Percentiles rank a stretch among this genome's conserved stretches.
phyloP scores from a whole-genome alignment of 352 stramenopile species.

The Phytophthora ramorum region DNA sequence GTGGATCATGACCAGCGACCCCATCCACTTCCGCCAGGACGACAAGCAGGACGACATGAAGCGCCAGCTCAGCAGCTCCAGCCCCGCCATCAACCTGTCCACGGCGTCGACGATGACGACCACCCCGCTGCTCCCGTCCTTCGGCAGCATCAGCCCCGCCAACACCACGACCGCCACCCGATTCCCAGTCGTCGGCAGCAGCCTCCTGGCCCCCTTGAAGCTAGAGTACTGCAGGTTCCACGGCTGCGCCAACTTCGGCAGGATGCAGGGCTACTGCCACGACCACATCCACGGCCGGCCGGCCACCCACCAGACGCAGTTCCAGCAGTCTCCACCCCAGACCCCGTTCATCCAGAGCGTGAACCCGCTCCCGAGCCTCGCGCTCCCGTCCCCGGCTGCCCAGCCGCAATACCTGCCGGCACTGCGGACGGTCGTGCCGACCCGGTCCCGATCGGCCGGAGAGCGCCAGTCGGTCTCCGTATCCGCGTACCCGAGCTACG shows the following conservation, averaged over 20 bases:
- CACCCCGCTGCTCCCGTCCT: slow-evolving; percentile 41
- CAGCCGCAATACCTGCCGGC: slow-evolving; percentile 37
- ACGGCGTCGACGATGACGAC: slow-evolving; percentile 29
- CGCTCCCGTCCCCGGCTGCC: slow-evolving; percentile 23
- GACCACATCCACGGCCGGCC: slow-evolving; percentile 59
- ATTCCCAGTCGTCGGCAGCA: slow-evolving; percentile 30
- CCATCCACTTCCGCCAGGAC: slow-evolving; percentile 17
- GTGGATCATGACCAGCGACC: slow-evolving; percentile 33
- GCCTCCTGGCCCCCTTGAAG: slow-evolving; percentile 49
- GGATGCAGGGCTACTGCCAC: slow-evolving; percentile 72
- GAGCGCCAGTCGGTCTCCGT: slow-evolving; percentile 17
- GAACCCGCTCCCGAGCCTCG: slow-evolving; percentile 29
- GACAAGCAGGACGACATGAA: slow-evolving; percentile 26
- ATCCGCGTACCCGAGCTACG: slow-evolving; percentile 24
- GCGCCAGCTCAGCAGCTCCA: slow-evolving; percentile 29
- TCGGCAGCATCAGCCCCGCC: slow-evolving; percentile 56
- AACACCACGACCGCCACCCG: slow-evolving; percentile 41
- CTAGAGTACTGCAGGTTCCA: slow-evolving; percentile 55
- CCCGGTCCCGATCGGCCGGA: slow-evolving; percentile 9
- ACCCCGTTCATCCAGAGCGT: slow-evolving; percentile 14
- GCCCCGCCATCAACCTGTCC: slow-evolving; percentile 30
- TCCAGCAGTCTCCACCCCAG: slow-evolving; percentile 26
- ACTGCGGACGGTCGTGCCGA: slow-evolving; percentile 36
- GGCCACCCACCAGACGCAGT: slow-evolving; percentile 21
- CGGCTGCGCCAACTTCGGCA: slow-evolving; percentile 69